Base-by-base conservation (phyloP, 1,284 basidiomycete genomes). In the Termitomyces sp. region DNA sequence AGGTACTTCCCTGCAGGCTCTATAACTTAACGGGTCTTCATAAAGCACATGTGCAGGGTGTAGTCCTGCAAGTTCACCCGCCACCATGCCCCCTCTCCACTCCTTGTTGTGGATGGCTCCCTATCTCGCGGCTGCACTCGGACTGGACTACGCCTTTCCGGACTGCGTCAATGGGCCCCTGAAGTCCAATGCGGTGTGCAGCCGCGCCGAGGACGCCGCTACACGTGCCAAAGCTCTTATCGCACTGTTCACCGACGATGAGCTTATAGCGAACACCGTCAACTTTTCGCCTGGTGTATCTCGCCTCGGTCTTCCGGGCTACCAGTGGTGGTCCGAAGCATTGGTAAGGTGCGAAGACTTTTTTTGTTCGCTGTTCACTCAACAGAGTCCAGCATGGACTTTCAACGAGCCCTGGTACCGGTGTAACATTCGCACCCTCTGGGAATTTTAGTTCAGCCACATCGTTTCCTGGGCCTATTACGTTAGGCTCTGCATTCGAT, bases 401-500 rank as follows among this genome's bases (percentile, higher is more conserved):
- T 12, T 79, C 80, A 2, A 13, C 15, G 0, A 80, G 79, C 61
- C 80, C 76, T 13, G 81, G 24, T 24, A 24, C 24, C 24, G 24
- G 80, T 38, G 77, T 80, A 3, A 70, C 66, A 5, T 83, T 82
- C 60, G 70, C 78, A 0, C 28, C 68, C 0, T 66, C 73, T 1
- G 81, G 80, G 38, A 57, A 77, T 31, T 83, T 81, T 64, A 79
- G 77, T 60, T 77, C 69, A 57, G 80, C 81, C 1, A 82, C 80
- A 1, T 81, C 80, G 2, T 82, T 83, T 67, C 81, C 81, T 3
- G 71, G 90, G 66, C 94, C 93, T 56, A 94, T 95, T 64, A 82
- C 92, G 64, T 88, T 95, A 84, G 89, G 91, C 65, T 91, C 93
- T 55, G 90, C 92, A 39, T 95, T 95, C 84, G 78, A 83, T 57